Base-by-base conservation (phyloP, 768 basidiomycete genomes). In the Boletellus emodensis region DNA sequence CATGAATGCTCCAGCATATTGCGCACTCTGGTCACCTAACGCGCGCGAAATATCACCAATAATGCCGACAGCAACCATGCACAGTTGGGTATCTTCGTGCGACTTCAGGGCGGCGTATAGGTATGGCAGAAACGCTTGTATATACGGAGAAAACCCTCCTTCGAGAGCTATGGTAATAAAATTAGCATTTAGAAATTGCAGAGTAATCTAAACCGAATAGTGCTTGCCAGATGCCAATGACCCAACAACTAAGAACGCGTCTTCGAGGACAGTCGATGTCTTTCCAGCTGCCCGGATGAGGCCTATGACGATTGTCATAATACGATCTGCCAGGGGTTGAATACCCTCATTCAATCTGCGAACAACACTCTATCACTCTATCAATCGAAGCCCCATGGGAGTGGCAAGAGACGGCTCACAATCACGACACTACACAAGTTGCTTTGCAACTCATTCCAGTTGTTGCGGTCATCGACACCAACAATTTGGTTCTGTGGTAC, bases 391-490 rank as follows among this genome's bases (percentile, higher is more conserved):
- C 24, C 0, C 34, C 10, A 43, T 26, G 17, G 26, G 33, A 12
- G 18, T 13, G 7, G 18, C 40, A 44, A 12, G 26, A 6, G 7
- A 37, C 6, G 37, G 74, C 89, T 64, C 63, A 92, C 91, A 48
- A 91, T 88, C 46, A 90, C 77, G 41, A 96, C 89, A 57, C 87
- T 84, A 67, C 94, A 96, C 59, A 97, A 79, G 72, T 95, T 96
- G 71, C 91, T 87, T 67, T 96, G 94, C 22, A 99, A 77, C 66
- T 99, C 95, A 63, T 96, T 96, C 94, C 95, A 96, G 74, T 96
- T 99, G 71, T 94, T 94, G 55, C 91, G 85, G 64, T 99, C 96
- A 69, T 99, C 96, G 15, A 85, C 76, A 39, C 96, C 96, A 35
- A 99, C 75, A 50, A 98, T 87, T 72, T 98, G 94, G 67, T 89